Percentiles rank a stretch among this genome's conserved stretches.
Conservation (phyloP, 2,329 filamentous ascomycete genomes). For the Penicillium sp. region DNA sequence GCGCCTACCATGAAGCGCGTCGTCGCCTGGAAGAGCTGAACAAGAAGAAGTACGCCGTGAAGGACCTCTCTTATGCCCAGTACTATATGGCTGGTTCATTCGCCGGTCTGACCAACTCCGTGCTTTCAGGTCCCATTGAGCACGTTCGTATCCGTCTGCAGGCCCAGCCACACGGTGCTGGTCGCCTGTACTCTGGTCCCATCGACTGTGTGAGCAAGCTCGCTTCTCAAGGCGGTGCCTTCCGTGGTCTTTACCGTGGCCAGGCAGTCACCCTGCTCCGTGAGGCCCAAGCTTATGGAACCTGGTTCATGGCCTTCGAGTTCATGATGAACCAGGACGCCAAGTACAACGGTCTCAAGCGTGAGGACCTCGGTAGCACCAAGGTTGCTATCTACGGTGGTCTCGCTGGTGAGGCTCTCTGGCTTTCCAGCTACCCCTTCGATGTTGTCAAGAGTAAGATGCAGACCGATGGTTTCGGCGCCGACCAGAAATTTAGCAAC, state of each 20-base stretch:
- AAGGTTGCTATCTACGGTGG: conserved; percentile 94
- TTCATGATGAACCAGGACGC: conserved; percentile 93
- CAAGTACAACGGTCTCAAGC: conserved; percentile 70
- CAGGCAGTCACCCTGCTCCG: conserved; percentile 81
- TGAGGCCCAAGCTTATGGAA: conserved; percentile 91
- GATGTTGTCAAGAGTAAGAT: conserved; percentile 99
- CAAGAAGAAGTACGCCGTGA: conserved; percentile 45
- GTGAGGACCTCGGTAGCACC: conserved; percentile 75
- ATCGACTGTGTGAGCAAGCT: conserved; percentile 90
- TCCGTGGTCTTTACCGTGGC: conserved; percentile 81
- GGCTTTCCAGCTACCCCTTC: conserved; percentile 91
- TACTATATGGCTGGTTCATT: conserved; percentile 92
- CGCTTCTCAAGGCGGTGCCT: conserved; percentile 65
- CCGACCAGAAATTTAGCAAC: conserved; percentile 68
- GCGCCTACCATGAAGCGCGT: conserved; percentile 89
- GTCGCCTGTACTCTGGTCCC: conserved; percentile 77
- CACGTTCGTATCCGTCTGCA: conserved; percentile 95
- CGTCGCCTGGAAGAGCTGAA: conserved; percentile 82
- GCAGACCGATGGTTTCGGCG: conserved; percentile 93
- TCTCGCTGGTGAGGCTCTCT: conserved; percentile 88
- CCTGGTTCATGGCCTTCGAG: conserved; percentile 95
- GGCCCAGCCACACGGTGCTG: conserved; percentile 87
- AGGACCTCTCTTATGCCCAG: conserved; percentile 72
- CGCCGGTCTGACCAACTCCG: conserved; percentile 85
- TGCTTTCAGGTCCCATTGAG: conserved; percentile 89